These are phyloP conservation scores for Stylonectria norvegica DNA, from an alignment of 2,329 filamentous ascomycete species.

Conservation along the genomic window DNA sequence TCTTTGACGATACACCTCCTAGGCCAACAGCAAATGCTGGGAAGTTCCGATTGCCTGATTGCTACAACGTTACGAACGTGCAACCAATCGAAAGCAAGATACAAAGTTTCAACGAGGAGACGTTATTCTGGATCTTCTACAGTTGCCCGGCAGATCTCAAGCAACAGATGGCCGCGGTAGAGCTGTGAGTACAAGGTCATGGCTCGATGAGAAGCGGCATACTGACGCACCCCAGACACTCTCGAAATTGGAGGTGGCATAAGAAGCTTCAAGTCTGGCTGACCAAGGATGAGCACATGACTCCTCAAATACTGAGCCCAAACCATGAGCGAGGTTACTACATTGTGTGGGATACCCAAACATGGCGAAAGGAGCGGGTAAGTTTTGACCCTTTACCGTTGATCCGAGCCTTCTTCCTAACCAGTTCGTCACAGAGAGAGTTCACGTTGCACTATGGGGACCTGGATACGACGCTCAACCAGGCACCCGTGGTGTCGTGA, in stretches of 20 bases:
- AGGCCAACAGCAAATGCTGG: constrained; percentile 50
- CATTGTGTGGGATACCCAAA: constrained; percentile 61
- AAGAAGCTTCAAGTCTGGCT: constrained; percentile 65
- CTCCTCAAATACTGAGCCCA: constrained; percentile 55
- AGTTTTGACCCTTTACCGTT: constrained; percentile 31
- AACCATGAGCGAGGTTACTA: constrained; percentile 64
- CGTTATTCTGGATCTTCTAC: constrained; percentile 68
- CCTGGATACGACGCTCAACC: constrained; percentile 48
- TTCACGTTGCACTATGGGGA: constrained; percentile 61
- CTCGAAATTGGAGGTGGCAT: constrained; percentile 66
- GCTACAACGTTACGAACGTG: constrained; percentile 64
- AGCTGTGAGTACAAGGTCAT: constrained; percentile 51
- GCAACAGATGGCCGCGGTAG: constrained; percentile 60
- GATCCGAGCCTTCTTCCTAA: no score
- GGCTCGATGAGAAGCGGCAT: not conserved
- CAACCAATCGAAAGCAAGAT: constrained; percentile 64
- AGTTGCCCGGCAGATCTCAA: constrained; percentile 61
- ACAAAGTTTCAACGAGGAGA: constrained; percentile 65
- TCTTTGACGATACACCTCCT: constrained; percentile 59
- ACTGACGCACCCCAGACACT: constrained; percentile 44
- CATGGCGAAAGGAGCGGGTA: constrained; percentile 62
- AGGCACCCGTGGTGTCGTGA: constrained; percentile 30
- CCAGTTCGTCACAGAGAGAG: constrained; percentile 46
- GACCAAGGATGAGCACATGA: constrained; percentile 65
- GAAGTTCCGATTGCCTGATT: constrained; percentile 59